These are phyloP conservation scores for Fusarium hostae DNA, from an alignment of 2,329 filamentous ascomycete genomes.

Conservation along the genomic window DNA sequence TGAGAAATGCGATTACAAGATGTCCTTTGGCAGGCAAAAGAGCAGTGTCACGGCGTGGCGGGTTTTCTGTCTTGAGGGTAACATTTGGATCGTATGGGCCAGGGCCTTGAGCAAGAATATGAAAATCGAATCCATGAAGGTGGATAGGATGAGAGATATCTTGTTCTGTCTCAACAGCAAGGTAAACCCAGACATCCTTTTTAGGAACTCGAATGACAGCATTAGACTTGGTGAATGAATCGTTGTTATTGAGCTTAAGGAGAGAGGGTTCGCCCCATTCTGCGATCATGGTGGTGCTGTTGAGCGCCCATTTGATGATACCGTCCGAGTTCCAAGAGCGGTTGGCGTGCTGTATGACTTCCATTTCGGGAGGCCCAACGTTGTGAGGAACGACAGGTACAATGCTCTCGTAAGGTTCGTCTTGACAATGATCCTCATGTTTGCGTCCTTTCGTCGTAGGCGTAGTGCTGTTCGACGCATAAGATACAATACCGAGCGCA, in stretches of 20 bases:
- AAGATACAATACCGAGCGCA: slow-evolving; percentile 61
- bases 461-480: slow-evolving; percentile 44
- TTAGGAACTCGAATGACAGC: slow-evolving; percentile 46
- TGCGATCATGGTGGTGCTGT: slow-evolving; percentile 47
- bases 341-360: slow-evolving; percentile 45
- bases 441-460: slow-evolving; percentile 26
- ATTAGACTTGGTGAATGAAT: slow-evolving; percentile 38
- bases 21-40: slow-evolving; percentile 58
- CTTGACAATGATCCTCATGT: slow-evolving; percentile 47
- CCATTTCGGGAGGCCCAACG: slow-evolving; percentile 45
- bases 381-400: slow-evolving; percentile 50
- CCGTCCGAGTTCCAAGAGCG: slow-evolving; percentile 44
- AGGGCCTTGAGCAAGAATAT: slow-evolving; percentile 42
- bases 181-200: slow-evolving; percentile 47
- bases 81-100: slow-evolving; percentile 39
- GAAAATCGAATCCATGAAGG: slow-evolving; percentile 52
- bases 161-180: slow-evolving; percentile 44
- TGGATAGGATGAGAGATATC: slow-evolving; percentile 51
- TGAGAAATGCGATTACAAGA: slow-evolving; percentile 60
- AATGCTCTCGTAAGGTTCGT: slow-evolving; percentile 50
- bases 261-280: slow-evolving; percentile 49
- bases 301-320: slow-evolving; percentile 60
- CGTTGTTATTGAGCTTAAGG: slow-evolving; percentile 34
- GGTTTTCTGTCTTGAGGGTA: slow-evolving; percentile 51
- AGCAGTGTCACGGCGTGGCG: slow-evolving; percentile 63